Conservation (phyloP, 1,284 basidiomycete species). For the Phellinidium pouzarii region DNA sequence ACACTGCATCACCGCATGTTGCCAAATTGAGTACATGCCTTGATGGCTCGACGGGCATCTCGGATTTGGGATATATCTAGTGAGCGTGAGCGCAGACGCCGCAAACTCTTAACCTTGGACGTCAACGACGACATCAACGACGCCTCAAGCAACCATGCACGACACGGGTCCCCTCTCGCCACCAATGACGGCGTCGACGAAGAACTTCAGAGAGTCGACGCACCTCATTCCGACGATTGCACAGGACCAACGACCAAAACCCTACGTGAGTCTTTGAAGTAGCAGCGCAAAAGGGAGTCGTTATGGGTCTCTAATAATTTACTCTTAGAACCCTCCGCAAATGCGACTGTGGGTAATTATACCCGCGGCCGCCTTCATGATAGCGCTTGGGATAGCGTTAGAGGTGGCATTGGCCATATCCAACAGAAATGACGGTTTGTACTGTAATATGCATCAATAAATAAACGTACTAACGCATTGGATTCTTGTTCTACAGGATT, state of each 20-base stretch:
- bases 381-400: constrained; percentile 42
- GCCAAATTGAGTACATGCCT: too few relatives aligned
- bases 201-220: constrained; percentile 34
- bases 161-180: constrained; percentile 14
- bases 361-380: constrained; percentile 35
- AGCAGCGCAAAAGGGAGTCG: constrained; percentile 5
- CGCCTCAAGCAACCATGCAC: constrained; percentile 3
- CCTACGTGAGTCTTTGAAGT: constrained; percentile 34
- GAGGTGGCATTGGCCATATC: constrained; percentile 40
- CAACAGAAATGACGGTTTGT: constrained; percentile 37
- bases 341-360: constrained; percentile 38
- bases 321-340: constrained; percentile 38
- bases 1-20: too few relatives aligned
- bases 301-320: not conserved
- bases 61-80: not conserved
- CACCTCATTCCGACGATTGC: constrained; percentile 39
- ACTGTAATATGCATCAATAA: not conserved
- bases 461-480: too few relatives aligned
- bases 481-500: constrained; percentile 37
- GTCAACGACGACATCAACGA: not conserved
- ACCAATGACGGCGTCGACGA: constrained; percentile 16
- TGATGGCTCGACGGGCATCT: too few relatives aligned
- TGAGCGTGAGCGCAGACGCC: not conserved
- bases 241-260: constrained; percentile 29
- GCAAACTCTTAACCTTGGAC: not conserved